phyloP scores from a whole-genome alignment of 805 yeast genomes.

The Peterozyma xylosa region DNA sequence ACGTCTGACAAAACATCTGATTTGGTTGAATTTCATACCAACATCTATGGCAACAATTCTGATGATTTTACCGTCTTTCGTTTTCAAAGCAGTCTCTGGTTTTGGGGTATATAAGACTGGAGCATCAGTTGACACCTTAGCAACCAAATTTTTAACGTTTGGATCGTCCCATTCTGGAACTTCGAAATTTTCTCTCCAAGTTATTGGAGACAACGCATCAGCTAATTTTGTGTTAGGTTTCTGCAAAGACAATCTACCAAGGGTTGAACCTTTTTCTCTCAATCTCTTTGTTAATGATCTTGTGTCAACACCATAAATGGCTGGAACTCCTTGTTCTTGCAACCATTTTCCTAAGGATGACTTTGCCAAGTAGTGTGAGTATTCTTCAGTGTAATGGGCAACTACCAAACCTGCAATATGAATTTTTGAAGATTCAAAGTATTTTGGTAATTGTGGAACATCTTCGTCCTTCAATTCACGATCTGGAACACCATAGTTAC shows the following conservation, averaged over 20 bases:
- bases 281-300: constrained; percentile 89
- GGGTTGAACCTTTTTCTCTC: constrained; percentile 86
- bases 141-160: constrained; percentile 84
- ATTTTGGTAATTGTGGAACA: constrained; percentile 72
- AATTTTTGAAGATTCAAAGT: constrained; percentile 87
- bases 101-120: constrained; percentile 74
- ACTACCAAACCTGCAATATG: constrained; percentile 96
- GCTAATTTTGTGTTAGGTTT: constrained; percentile 25
- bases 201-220: constrained; percentile 23
- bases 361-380: constrained; percentile 87
- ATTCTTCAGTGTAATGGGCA: constrained; percentile 94
- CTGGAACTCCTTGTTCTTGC: constrained; percentile 86
- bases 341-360: constrained; percentile 94
- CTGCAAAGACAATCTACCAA: constrained; percentile 79
- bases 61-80: constrained; percentile 68
- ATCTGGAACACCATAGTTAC: constrained; percentile 99
- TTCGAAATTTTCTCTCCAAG: constrained; percentile 60
- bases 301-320: constrained; percentile 96
- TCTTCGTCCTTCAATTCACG: constrained; percentile 68
- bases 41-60: constrained; percentile 90
- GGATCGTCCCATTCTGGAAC: constrained; percentile 92
- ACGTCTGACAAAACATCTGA: constrained; percentile 91
- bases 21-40: constrained; percentile 97
- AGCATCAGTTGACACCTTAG: constrained; percentile 73
- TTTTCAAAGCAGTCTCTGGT: constrained; percentile 38